Percentiles rank a stretch among this genome's conserved stretches.
These are phyloP conservation scores for Diaporthe velutina DNA, from an alignment of 2,329 filamentous ascomycete species.

Conservation along the genomic window DNA sequence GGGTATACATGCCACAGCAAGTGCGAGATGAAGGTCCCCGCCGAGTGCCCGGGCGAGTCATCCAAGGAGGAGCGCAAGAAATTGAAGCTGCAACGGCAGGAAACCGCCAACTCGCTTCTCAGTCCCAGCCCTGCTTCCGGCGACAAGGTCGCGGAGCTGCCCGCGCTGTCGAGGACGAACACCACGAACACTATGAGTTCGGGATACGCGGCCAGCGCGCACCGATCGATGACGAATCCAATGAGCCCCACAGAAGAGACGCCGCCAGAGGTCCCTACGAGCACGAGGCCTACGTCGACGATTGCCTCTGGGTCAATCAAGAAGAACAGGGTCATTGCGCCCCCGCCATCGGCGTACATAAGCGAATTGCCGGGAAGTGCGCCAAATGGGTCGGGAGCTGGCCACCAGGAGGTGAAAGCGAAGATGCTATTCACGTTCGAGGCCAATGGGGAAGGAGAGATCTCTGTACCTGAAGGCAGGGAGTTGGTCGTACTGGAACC, in stretches of 20 bases:
- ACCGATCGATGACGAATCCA: slow-evolving; percentile 78
- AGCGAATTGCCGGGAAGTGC: slow-evolving; percentile 71
- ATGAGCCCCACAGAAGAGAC: slow-evolving; percentile 64
- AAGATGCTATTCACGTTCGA: slow-evolving; percentile 94
- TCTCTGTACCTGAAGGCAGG: slow-evolving; percentile 83
- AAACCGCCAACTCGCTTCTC: slow-evolving; percentile 75
- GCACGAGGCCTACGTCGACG: slow-evolving; percentile 50
- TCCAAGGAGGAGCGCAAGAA: slow-evolving; percentile 97
- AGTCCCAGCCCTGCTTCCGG: slow-evolving; percentile 58
- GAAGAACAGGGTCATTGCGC: slow-evolving; percentile 85
- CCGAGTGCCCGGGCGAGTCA: slow-evolving; percentile 94
- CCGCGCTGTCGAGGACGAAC: slow-evolving; percentile 80
- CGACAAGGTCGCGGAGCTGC: slow-evolving; percentile 68
- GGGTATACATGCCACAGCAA: slow-evolving; percentile 99
- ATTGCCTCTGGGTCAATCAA: slow-evolving; percentile 52
- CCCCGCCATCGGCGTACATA: slow-evolving; percentile 86
- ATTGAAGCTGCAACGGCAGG: slow-evolving; percentile 87
- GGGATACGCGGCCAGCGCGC: slow-evolving; percentile 84
- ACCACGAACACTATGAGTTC: slow-evolving; percentile 94
- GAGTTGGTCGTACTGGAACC: slow-evolving; percentile 85
- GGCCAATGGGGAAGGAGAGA: slow-evolving; percentile 82
- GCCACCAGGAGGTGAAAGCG: slow-evolving; percentile 66
- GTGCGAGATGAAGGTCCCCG: slow-evolving; percentile 98
- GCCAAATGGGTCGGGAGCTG: slow-evolving; percentile 55
- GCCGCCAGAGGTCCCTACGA: slow-evolving; percentile 56